Percentiles rank a stretch among this genome's conserved stretches.
Evolutionary conservation across 768 basidiomycete species (phyloP).

Genomic region (Floccularia luteovirens): DNA sequence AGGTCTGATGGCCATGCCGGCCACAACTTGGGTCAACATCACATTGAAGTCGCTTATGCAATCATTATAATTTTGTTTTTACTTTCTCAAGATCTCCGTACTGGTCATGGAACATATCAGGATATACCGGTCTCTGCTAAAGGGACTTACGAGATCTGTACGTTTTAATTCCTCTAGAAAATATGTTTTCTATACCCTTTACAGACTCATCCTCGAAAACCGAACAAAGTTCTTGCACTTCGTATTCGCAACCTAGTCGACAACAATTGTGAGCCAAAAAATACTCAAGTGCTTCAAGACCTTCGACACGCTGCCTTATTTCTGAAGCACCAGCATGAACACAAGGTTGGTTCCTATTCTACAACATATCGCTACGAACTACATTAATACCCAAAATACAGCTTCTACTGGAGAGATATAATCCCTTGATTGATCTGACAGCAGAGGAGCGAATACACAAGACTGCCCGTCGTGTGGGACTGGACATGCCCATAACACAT

Average conservation of each 20-base stretch:
- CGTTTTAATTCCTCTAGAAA: slow-evolving; percentile 7
- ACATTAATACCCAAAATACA: slow-evolving; percentile 17
- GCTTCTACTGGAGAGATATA: slow-evolving; percentile 81
- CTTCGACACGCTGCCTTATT: slow-evolving; percentile 59
- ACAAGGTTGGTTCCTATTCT: slow-evolving; percentile 49
- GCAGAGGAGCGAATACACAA: slow-evolving; percentile 75
- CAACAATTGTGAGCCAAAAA: slow-evolving; percentile 19
- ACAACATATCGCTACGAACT: not conserved
- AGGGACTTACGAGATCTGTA: slow-evolving; percentile 49
- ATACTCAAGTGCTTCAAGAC: slow-evolving; percentile 29
- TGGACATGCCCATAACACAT: slow-evolving; percentile 65
- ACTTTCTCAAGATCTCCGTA: too few relatives aligned
- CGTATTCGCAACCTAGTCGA: slow-evolving; percentile 52
- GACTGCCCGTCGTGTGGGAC: slow-evolving; percentile 80
- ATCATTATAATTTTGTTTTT: too few relatives aligned
- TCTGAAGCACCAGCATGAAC: slow-evolving; percentile 61
- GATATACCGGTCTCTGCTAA: slow-evolving; percentile 44
- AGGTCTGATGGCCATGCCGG: too few relatives aligned
- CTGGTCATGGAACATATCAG: slow-evolving; percentile 25
- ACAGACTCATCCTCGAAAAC: slow-evolving; percentile 24
- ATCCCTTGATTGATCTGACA: slow-evolving; percentile 75
- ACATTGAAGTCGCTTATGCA: too few relatives aligned
- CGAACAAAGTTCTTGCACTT: slow-evolving; percentile 33
- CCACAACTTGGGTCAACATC: too few relatives aligned
- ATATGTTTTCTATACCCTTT: not conserved